A percentile compares a stretch with the other conserved stretches of the same genome.
Evolutionary conservation across 176 grass and related monocot species (phyloP).

Genomic region (Ensete glaucum): DNA sequence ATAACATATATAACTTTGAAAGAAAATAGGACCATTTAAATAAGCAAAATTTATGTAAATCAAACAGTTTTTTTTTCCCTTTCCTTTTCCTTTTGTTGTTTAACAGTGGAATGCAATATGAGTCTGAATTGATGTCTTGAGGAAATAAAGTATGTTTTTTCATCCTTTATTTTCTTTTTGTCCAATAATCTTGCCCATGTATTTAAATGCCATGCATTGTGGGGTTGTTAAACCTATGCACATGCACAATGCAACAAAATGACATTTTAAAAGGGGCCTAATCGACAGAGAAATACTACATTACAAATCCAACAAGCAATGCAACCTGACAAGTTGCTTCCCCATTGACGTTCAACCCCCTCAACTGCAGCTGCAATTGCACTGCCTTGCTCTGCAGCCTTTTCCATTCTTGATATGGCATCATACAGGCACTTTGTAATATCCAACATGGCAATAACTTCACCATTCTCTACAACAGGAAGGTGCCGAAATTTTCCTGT

Average conservation of each 20-base stretch:
- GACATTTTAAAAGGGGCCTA: neutral
- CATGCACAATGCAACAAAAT: neutral
- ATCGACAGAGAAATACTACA: neutral
- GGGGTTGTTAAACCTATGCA: neutral
- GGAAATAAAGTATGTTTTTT: neutral
- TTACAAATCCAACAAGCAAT: neutral
- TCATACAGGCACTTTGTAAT: constrained; percentile 96
- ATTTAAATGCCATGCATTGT: neutral
- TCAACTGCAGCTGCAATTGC: constrained; percentile 93
- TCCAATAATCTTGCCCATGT: neutral
- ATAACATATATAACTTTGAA: neutral
- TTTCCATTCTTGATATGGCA: constrained; percentile 93
- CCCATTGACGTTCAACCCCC: constrained; percentile 81
- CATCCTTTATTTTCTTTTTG: neutral
- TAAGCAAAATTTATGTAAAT: neutral
- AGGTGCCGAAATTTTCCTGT: constrained; percentile 99
- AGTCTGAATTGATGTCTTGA: neutral
- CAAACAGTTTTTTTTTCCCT: neutral
- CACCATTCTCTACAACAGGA: constrained; percentile 94
- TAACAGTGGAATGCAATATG: neutral
- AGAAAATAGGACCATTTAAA: neutral
- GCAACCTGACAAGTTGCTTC: constrained; percentile 73
- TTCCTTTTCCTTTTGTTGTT: neutral
- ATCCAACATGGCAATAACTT: constrained; percentile 98
- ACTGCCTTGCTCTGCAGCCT: constrained; percentile 93